Evolutionary conservation across 148 eudicot genomes (phyloP), one percentile per base, ranked within the genome.

Genomic region (Chenopodium album): DNA sequence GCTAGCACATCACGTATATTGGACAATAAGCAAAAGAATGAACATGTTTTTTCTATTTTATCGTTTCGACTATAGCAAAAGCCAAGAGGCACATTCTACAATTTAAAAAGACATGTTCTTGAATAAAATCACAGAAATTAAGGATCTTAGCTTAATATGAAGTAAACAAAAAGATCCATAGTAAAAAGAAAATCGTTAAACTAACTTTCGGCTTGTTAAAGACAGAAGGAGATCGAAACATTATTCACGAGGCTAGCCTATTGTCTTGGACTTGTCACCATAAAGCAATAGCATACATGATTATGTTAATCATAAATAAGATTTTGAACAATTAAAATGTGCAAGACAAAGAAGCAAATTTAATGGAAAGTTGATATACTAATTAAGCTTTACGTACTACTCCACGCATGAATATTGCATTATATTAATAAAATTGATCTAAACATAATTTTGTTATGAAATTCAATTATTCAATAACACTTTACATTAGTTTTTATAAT

Each of bases 51-150:
- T 63, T 52, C 16, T 52, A 52, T 52, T 10, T 17, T 4, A 78
- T 73, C 71, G 70, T 46, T 83, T 83, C 82, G 82, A 31, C 63
- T n/a, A 28, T 19, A 83, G 47, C 41, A 83, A 83, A 23, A 66
- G 82, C 60, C 82, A 60, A 81, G 48, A 64, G 70, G 4, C 81
- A 77, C 62, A 62, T 14, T 47, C 41, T 4, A 63, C 29, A 46
- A 34, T 60, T 52, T 48, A 52, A 72, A 78, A 32, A 66, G 44
- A 37, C 31, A 14, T 50, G 52, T 11, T 19, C 64, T n/a, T 11
- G 10, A 14, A 50, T 2, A 50, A 2, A 23, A 23, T 22, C 14
- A 54, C 23, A 4, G 10, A 44, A 29, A 20, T 54, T 44, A 56
- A 54, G 44, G 46, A 28, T 64, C 23, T 32, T 48, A 75, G 1